Base-by-base conservation (phyloP, 2,329 filamentous ascomycete species). In the Pyrenochaeta sp. region DNA sequence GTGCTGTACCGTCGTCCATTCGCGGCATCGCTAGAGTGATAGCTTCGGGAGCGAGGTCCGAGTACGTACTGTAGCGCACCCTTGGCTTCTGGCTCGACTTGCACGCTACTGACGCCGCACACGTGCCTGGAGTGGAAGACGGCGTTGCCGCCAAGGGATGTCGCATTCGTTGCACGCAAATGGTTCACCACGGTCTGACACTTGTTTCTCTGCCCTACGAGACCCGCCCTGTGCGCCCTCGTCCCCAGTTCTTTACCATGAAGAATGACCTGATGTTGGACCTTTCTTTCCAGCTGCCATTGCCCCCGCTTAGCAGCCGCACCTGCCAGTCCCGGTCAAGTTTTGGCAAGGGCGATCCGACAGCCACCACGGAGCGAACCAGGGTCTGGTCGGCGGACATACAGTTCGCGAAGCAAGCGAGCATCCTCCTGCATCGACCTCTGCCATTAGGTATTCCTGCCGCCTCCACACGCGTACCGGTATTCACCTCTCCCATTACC, bases 361-460 rank as follows among this genome's bases (percentile, higher is more conserved):
- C 48, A 42, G 32, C 49, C 13, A 36, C 34, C 13, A 13, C 7
- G 34, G 10, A 39, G 15, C 4, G 36, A 36, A 39, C 36, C 15
- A 8, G 36, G 36, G 36, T 39, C 7, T 8, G 39, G 19, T 45
- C 44, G 44, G 39, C 44, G 45, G 19, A 19, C 19, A 19, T 49
- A 27, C n/a, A 44, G 22, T 44, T 24, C 39, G 24, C 44, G 44
- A 46, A 36, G 45, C 45, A 30, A 47, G 45, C 28, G 46, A 55
- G 48, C 52, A 34, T 50, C 39, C 39, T 44, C 39, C 44, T 30
- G 37, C 37, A 15, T 43, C 52, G 44, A 25, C n/a, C 30, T 24
- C 30, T 24, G 40, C 39, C 45, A 37, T 49, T 22, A 40, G 52
- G 37, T 40, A 50, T 45, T 44, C 34, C 52, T 54, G 42, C 44